Evolutionary conservation across 2,329 filamentous ascomycete genomes (phyloP).

Genomic region (Alternaria rosae): DNA sequence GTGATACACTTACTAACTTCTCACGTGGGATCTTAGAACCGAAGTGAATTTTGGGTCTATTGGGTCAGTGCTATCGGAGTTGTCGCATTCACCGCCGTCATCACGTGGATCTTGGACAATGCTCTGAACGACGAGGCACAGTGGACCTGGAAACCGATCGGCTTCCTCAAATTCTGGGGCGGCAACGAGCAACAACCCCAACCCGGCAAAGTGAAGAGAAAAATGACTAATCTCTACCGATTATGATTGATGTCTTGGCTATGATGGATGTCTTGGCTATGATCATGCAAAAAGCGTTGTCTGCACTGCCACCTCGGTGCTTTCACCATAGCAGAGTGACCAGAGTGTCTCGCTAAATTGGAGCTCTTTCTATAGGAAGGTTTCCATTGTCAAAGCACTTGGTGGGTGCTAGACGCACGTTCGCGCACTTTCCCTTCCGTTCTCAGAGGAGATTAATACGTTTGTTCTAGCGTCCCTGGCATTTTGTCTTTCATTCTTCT

Average conservation of each 20-base stretch:
- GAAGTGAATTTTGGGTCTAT: constrained; percentile 40
- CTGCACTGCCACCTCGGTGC: background rate
- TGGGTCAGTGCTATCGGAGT: constrained; percentile 40
- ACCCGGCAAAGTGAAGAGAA: constrained; percentile 10
- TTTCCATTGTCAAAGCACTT: background rate
- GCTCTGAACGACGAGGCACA: constrained; percentile 41
- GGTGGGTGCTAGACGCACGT: background rate
- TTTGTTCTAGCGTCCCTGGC: background rate
- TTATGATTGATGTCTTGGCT: background rate
- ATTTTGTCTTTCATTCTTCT: background rate
- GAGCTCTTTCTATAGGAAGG: background rate
- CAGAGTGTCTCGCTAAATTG: background rate
- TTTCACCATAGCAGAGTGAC: background rate
- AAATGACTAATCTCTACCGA: constrained; percentile 21
- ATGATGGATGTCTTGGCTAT: background rate
- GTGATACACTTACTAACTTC: background rate
- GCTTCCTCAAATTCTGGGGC: constrained; percentile 25
- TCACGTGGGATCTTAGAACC: constrained; percentile 7
- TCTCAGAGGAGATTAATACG: background rate
- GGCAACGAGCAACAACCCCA: background rate
- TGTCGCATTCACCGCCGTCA: constrained; percentile 32
- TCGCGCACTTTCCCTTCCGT: background rate
- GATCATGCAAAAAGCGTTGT: background rate
- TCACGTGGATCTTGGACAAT: constrained; percentile 36
- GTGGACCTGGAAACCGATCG: constrained; percentile 26